Percentiles rank a stretch among this genome's conserved stretches.
phyloP scores from a whole-genome alignment of 495 filamentous ascomycete species.

The Aspergillus baeticus region DNA sequence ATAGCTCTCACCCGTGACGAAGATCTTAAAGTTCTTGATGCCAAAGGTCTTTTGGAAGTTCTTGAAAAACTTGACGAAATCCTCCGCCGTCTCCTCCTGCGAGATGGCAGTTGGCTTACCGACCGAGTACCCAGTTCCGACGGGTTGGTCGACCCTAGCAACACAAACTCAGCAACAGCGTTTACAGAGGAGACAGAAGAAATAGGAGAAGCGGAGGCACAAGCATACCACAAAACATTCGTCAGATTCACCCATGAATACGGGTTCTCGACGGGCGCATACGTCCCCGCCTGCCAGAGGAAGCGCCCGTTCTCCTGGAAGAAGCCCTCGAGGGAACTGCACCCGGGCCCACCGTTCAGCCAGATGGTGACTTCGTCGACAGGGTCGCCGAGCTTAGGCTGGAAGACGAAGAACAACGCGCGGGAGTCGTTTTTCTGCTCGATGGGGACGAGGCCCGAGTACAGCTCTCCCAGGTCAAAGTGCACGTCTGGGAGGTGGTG shows the following conservation, averaged over 20 bases:
- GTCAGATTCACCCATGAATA: constrained; percentile 69
- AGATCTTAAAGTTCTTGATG: constrained; percentile 60
- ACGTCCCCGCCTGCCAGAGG: constrained; percentile 59
- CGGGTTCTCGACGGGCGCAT: constrained; percentile 55
- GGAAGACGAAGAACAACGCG: constrained; percentile 52
- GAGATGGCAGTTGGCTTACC: constrained; percentile 52
- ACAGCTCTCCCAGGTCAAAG: constrained; percentile 74
- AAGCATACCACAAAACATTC: constrained; percentile 56
- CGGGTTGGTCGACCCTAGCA: constrained; percentile 53
- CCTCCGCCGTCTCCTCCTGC: constrained; percentile 54
- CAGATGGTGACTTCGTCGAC: constrained; percentile 73
- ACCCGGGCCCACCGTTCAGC: constrained; percentile 68
- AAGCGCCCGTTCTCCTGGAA: constrained; percentile 68
- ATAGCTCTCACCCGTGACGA: constrained; percentile 62
- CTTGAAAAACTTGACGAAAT: constrained; percentile 64
- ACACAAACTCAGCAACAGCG: background rate
- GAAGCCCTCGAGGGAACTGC: constrained; percentile 65
- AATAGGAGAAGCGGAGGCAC: background rate
- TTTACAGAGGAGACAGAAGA: background rate
- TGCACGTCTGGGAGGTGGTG: constrained; percentile 69
- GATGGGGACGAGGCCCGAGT: constrained; percentile 73
- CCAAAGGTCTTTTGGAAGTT: constrained; percentile 62
- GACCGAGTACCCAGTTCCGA: constrained; percentile 56
- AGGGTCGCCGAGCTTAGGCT: constrained; percentile 44
- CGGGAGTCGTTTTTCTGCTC: constrained; percentile 50